A percentile compares a stretch with the other conserved stretches of the same genome.
These are phyloP conservation scores for Millerago galiae DNA, from an alignment of 805 yeast genomes.

Conservation along the genomic window DNA sequence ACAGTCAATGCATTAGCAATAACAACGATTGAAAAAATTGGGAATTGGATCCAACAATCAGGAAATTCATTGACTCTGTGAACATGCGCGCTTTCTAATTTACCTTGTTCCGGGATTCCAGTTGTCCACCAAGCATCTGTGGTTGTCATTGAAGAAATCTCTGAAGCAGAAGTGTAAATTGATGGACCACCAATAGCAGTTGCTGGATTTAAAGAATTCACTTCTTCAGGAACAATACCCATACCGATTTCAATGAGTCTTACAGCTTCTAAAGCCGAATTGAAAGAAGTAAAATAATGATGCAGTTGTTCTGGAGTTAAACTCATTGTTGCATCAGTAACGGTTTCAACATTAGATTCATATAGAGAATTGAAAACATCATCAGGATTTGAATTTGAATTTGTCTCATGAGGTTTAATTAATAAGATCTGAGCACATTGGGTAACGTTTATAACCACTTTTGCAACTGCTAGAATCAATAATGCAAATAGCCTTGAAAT, in stretches of 20 bases:
- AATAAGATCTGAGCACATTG: conserved; percentile 29
- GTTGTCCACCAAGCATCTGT: conserved; percentile 23
- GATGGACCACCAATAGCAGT: conserved; percentile 27
- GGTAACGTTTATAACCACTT: conserved; percentile 24
- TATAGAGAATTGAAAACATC: conserved; percentile 22
- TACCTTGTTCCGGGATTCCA: conserved; percentile 19
- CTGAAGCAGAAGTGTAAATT: conserved; percentile 20
- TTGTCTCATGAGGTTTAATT: conserved; percentile 30
- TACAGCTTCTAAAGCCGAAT: conserved; percentile 27
- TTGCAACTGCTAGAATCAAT: conserved; percentile 26
- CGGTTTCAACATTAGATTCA: conserved; percentile 18
- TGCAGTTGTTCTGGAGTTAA: conserved; percentile 23
- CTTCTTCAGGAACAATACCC: conserved; percentile 28
- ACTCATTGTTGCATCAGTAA: conserved; percentile 10
- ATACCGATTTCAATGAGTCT: conserved; percentile 33
- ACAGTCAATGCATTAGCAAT: conserved; percentile 28
- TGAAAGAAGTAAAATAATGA: conserved; percentile 27
- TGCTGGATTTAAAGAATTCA: conserved; percentile 12
- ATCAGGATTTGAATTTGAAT: conserved; percentile 21
- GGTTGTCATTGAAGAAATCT: conserved; percentile 18
- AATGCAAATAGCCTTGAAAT: conserved; percentile 28
- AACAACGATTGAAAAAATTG: conserved; percentile 25
- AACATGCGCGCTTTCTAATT: conserved; percentile 16
- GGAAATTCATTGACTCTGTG: conserved; percentile 21
- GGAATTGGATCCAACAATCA: conserved; percentile 38